Conservation (phyloP, 2,329 filamentous ascomycete species). For the Cyphellophora europaea region DNA sequence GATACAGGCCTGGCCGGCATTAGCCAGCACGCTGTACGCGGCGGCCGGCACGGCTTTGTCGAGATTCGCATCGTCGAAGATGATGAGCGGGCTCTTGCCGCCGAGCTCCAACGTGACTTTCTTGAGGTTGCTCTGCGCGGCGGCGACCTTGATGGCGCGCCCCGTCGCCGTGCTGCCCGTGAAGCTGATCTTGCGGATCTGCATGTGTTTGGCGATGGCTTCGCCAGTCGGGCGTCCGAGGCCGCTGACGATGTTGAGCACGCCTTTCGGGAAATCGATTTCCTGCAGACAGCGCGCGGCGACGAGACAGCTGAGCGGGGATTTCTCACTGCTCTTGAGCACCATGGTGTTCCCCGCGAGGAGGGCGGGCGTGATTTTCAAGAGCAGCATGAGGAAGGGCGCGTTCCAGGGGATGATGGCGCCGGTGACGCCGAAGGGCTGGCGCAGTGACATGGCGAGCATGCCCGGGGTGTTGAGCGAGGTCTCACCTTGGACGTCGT, state of each 20-base stretch:
- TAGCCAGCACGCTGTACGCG: conserved; percentile 47
- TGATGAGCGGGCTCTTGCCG: conserved; percentile 26
- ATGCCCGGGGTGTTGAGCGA: conserved; percentile 33
- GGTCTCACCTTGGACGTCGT: conserved; percentile 33
- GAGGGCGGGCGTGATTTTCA: conserved; percentile 49
- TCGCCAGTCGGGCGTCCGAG: conserved; percentile 49
- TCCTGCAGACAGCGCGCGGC: conserved; percentile 48
- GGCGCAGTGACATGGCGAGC: conserved; percentile 45
- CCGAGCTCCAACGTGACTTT: conserved; percentile 27
- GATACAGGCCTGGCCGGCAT: conserved; percentile 49
- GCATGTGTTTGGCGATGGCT: conserved; percentile 37
- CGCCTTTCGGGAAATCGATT: conserved; percentile 51
- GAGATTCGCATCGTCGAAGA: conserved; percentile 28
- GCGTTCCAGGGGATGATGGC: conserved; percentile 42
- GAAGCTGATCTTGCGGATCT: conserved; percentile 26
- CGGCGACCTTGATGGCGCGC: conserved; percentile 22
- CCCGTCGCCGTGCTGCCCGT: conserved; percentile 24
- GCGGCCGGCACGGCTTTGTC: conserved; percentile 33
- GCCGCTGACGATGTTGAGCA: conserved; percentile 51
- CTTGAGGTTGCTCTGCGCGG: conserved; percentile 27
- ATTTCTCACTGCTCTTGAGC: conserved; percentile 41
- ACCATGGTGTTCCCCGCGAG: conserved; percentile 49
- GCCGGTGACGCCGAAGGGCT: conserved; percentile 45
- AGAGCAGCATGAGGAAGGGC: conserved; percentile 32
- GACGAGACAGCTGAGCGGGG: conserved; percentile 40